phyloP scores from a whole-genome alignment of 2,329 filamentous ascomycete species.

The Corinectria fuckeliana region DNA sequence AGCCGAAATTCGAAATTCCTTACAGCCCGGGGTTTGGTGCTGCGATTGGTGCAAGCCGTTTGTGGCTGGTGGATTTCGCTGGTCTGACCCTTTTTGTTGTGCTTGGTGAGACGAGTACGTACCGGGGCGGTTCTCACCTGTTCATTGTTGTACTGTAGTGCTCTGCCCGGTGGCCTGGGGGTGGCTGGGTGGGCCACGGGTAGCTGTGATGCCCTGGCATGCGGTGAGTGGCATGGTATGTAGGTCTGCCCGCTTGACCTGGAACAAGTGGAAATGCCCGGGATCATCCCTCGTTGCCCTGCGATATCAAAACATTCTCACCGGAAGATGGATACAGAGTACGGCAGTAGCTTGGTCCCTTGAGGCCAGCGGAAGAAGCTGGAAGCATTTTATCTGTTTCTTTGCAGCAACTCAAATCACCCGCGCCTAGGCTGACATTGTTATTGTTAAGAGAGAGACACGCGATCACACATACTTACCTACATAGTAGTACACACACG shows the following conservation, averaged over 20 bases:
- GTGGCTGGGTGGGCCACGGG: slow-evolving; percentile 7
- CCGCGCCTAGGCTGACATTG: slow-evolving; percentile 4
- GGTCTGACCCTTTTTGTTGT: background rate
- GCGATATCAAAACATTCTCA: slow-evolving; percentile 10
- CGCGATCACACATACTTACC: slow-evolving; percentile 32
- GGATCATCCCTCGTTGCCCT: slow-evolving; percentile 1
- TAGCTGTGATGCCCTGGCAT: background rate
- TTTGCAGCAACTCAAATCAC: slow-evolving; percentile 21
- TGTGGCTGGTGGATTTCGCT: slow-evolving; percentile 14
- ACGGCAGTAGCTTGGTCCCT: too few species aligned
- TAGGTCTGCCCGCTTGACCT: slow-evolving; percentile 1
- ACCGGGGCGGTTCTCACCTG: background rate
- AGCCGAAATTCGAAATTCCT: slow-evolving; percentile 23
- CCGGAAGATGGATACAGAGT: background rate
- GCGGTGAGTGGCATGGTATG: background rate
- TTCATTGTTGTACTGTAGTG: background rate
- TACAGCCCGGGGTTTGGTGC: background rate
- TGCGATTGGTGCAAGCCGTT: background rate
- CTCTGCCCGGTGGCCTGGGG: background rate
- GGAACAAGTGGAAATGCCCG: slow-evolving; percentile 13
- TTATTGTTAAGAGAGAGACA: slow-evolving; percentile 21
- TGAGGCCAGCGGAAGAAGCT: background rate
- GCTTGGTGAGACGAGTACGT: background rate
- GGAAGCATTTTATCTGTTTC: background rate
- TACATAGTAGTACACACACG: too few species aligned